These are phyloP conservation scores for Aristolochia californica DNA, from an alignment of 164 flowering plant species.

Conservation along the genomic window DNA sequence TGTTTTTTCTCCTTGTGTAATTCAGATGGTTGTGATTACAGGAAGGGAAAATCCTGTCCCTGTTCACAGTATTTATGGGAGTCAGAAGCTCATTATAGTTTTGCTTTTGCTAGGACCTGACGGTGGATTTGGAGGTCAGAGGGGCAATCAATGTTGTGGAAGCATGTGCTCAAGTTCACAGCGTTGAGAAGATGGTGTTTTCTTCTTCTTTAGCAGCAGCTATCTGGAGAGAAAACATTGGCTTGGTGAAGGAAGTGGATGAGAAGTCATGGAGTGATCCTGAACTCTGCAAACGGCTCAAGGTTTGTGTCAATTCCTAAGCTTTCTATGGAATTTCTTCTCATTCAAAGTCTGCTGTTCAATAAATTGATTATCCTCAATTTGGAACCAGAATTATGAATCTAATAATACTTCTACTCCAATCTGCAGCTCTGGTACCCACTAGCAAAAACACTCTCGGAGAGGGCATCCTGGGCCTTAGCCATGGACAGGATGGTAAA, in stretches of 20 bases:
- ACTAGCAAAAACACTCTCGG: conserved; percentile 55
- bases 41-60: too few relatives aligned
- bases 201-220: conserved; percentile 57
- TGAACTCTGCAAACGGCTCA: conserved; percentile 40
- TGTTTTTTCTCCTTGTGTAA: too few relatives aligned
- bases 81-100: too few relatives aligned
- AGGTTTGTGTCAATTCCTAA: conserved; percentile 21
- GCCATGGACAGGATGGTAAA: conserved; percentile 67
- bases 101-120: conserved; percentile 25
- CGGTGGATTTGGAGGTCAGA: conserved; percentile 58
- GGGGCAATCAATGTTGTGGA: conserved; percentile 66
- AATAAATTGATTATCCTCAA: neutral
- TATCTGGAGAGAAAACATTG: conserved; percentile 50
- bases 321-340: neutral
- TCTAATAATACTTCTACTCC: neutral
- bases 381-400: neutral
- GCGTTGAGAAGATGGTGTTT: conserved; percentile 41
- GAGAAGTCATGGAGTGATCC: conserved; percentile 65
- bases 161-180: conserved; percentile 58
- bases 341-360: neutral
- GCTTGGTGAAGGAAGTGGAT: conserved; percentile 34
- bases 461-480: conserved; percentile 71
- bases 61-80: too few relatives aligned
- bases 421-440: conserved; percentile 56
- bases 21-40: too few relatives aligned